phyloP scores from a whole-genome alignment of 2,329 filamentous ascomycete species.

The Apiospora koreana region DNA sequence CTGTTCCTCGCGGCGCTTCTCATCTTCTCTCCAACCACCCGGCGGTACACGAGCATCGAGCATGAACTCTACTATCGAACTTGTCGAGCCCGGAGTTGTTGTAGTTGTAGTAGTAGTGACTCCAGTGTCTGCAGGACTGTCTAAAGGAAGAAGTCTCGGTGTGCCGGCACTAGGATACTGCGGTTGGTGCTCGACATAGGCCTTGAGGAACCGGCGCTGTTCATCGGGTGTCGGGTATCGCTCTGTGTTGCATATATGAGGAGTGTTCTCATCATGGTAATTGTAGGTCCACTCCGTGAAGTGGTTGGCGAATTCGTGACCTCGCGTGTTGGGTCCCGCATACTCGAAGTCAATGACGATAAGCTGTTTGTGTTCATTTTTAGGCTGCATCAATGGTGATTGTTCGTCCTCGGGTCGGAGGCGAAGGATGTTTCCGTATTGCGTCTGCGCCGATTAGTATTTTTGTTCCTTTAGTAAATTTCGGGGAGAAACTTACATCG shows the following conservation, averaged over 20 bases:
- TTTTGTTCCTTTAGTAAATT: background rate
- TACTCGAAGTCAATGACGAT: conserved; percentile 99
- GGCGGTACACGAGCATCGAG: conserved; percentile 70
- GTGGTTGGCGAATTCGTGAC: conserved; percentile 94
- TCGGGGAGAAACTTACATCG: conserved; percentile 63
- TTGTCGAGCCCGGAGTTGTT: conserved; percentile 38
- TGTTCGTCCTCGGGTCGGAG: conserved; percentile 66
- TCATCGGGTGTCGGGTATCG: conserved; percentile 78
- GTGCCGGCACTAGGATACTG: conserved; percentile 59
- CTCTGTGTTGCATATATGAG: conserved; percentile 68
- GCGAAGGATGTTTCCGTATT: conserved; percentile 97
- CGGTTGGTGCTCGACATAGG: conserved; percentile 83
- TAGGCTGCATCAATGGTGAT: conserved; percentile 83
- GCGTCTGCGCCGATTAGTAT: conserved; percentile 62
- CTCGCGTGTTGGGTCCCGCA: conserved; percentile 82
- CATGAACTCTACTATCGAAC: conserved; percentile 71
- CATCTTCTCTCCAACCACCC: conserved; percentile 59
- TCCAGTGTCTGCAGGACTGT: conserved; percentile 41
- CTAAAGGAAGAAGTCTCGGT: conserved; percentile 47
- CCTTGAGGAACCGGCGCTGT: conserved; percentile 80
- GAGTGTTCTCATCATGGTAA: conserved; percentile 73
- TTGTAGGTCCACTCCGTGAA: conserved; percentile 99
- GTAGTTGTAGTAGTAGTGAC: conserved; percentile 33
- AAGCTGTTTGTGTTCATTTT: conserved; percentile 93
- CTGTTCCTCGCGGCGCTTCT: conserved; percentile 62